A percentile compares a stretch with the other conserved stretches of the same genome.
Conservation (phyloP, 208 protist species). For the Willaertia magna region DNA sequence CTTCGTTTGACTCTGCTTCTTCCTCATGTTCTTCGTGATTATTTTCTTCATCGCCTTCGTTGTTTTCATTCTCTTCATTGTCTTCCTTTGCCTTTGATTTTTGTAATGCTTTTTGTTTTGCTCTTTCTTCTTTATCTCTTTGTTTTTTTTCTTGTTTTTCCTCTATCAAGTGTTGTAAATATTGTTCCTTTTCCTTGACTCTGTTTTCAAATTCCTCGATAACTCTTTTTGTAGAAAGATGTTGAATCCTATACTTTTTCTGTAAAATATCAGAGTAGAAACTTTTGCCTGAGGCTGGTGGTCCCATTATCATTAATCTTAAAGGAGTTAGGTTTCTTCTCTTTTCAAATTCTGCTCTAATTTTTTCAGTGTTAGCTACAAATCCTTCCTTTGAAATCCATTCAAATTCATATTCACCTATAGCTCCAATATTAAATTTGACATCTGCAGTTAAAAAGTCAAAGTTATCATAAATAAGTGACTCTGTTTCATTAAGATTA, state of each 20-base stretch:
- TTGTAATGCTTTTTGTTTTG: constrained; percentile 29
- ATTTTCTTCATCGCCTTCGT: constrained; percentile 3
- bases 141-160: constrained; percentile 46
- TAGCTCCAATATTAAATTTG: constrained; percentile 50
- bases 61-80: constrained; percentile 20
- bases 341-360: constrained; percentile 57
- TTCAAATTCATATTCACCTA: constrained; percentile 54
- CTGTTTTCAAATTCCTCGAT: constrained; percentile 15
- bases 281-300: constrained; percentile 68
- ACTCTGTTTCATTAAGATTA: constrained; percentile 41
- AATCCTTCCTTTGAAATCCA: constrained; percentile 65
- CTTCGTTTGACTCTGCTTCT: constrained; percentile 21
- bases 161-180: neutral
- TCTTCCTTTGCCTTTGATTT: constrained; percentile 31
- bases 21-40: constrained; percentile 16
- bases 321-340: constrained; percentile 52
- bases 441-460: constrained; percentile 70
- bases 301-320: constrained; percentile 61
- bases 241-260: constrained; percentile 56
- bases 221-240: constrained; percentile 45
- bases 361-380: constrained; percentile 40
- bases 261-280: constrained; percentile 43
- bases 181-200: neutral
- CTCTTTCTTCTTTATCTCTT: constrained; percentile 33
- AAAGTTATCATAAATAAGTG: constrained; percentile 53